Percentiles rank a stretch among this genome's conserved stretches.
These are phyloP conservation scores for Physocladia obscura DNA, from an alignment of 192 early-diverging fungal genomes.

Conservation along the genomic window DNA sequence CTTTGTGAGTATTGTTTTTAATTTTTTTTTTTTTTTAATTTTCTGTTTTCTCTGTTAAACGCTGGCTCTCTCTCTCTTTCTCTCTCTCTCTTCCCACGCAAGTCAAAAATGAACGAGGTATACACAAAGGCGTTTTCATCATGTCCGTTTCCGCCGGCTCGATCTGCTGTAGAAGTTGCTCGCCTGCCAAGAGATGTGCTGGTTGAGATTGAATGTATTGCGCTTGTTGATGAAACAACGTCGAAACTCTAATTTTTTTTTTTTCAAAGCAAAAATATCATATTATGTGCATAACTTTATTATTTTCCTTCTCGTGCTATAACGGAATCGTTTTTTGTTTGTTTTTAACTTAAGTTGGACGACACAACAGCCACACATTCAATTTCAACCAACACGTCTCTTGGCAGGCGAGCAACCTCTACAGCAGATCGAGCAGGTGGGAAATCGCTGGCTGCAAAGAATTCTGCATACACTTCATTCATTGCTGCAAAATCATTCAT, in stretches of 20 bases:
- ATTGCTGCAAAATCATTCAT: constrained; percentile 84
- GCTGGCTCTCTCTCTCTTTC: not conserved
- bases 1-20: constrained; percentile 51
- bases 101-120: constrained; percentile 76
- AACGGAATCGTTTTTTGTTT: too few relatives aligned
- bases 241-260: not conserved
- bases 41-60: not conserved
- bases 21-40: not conserved
- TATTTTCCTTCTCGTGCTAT: too few relatives aligned
- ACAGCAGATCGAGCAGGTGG: constrained; percentile 65
- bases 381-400: constrained; percentile 89
- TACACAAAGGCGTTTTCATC: constrained; percentile 70
- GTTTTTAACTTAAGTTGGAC: too few relatives aligned
- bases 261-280: too few relatives aligned
- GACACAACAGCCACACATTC: constrained; percentile 76
- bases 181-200: constrained; percentile 83
- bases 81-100: constrained; percentile 14
- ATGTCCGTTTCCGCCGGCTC: constrained; percentile 40
- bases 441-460: constrained; percentile 47
- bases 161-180: constrained; percentile 80
- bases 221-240: constrained; percentile 36
- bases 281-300: too few relatives aligned
- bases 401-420: constrained; percentile 88
- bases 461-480: constrained; percentile 85
- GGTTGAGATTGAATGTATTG: constrained; percentile 91